phyloP scores from a whole-genome alignment of 1,139 yeast species.

The Hyphopichia pseudoburtonii region DNA sequence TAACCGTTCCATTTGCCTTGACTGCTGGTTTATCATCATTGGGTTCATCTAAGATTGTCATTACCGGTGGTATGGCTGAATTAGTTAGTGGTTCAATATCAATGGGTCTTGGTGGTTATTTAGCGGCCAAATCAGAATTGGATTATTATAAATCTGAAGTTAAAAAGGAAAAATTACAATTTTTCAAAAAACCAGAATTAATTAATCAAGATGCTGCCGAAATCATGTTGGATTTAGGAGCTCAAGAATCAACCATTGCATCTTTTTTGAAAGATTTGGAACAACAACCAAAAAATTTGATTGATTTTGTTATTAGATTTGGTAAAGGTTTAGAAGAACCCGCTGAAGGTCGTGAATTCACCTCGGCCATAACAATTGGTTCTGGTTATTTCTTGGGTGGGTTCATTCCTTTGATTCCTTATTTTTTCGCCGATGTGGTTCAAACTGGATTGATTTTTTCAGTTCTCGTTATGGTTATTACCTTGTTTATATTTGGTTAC shows the following conservation, averaged over 20 bases:
- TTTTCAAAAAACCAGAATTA: slow-evolving; percentile 62
- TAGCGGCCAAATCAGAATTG: slow-evolving; percentile 77
- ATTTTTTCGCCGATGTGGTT: slow-evolving; percentile 73
- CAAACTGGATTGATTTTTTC: slow-evolving; percentile 74
- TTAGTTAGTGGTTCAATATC: slow-evolving; percentile 80
- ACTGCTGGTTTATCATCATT: slow-evolving; percentile 80
- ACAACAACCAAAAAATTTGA: slow-evolving; percentile 62
- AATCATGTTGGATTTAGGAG: slow-evolving; percentile 68
- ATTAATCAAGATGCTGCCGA: slow-evolving; percentile 72
- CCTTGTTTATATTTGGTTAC: slow-evolving; percentile 85
- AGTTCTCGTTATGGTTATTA: slow-evolving; percentile 77
- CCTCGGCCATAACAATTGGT: slow-evolving; percentile 77
- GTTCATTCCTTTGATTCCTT: slow-evolving; percentile 76
- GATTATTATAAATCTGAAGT: slow-evolving; percentile 74
- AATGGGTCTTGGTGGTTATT: slow-evolving; percentile 82
- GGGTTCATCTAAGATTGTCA: slow-evolving; percentile 72
- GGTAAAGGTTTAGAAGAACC: slow-evolving; percentile 82
- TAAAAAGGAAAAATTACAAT: slow-evolving; percentile 64
- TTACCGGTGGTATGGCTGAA: slow-evolving; percentile 86
- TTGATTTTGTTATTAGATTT: slow-evolving; percentile 69
- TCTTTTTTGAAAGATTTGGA: slow-evolving; percentile 70
- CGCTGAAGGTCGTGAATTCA: slow-evolving; percentile 72
- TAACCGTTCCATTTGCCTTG: slow-evolving; percentile 82
- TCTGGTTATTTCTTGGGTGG: slow-evolving; percentile 76
- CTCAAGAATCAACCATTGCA: slow-evolving; percentile 63